A percentile compares a stretch with the other conserved stretches of the same genome.
phyloP scores from a whole-genome alignment of 148 eudicot genomes.

The Amaranthus hypochondriacus region DNA sequence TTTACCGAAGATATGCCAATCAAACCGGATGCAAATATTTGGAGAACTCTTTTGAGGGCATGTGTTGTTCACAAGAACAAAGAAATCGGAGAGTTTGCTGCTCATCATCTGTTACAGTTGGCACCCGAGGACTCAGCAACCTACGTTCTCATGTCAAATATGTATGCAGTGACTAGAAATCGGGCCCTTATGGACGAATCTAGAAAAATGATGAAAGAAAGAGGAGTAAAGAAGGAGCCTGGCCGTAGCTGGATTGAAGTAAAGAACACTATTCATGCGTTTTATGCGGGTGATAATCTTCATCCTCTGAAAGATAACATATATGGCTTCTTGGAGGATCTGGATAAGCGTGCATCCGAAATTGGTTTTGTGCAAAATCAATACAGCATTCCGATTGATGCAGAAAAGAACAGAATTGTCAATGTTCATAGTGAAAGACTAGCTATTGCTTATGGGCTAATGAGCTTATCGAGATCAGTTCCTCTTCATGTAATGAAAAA shows the following conservation, averaged over 20 bases:
- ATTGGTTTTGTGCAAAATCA: slow-evolving; percentile 58
- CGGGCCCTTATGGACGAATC: slow-evolving; percentile 56
- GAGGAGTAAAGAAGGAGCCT: slow-evolving; percentile 83
- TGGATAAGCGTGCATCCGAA: slow-evolving; percentile 47
- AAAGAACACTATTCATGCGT: slow-evolving; percentile 65
- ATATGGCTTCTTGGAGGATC: slow-evolving; percentile 53
- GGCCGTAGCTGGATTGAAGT: slow-evolving; percentile 94
- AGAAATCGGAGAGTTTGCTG: slow-evolving; percentile 74
- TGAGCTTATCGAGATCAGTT: slow-evolving; percentile 45
- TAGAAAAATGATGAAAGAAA: slow-evolving; percentile 66
- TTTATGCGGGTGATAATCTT: slow-evolving; percentile 78
- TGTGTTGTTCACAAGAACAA: slow-evolving; percentile 62
- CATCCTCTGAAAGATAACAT: slow-evolving; percentile 67
- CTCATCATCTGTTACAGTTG: slow-evolving; percentile 47
- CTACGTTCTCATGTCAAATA: slow-evolving; percentile 74
- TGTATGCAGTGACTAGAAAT: slow-evolving; percentile 57
- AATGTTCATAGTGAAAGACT: slow-evolving; percentile 76
- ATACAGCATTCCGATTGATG: slow-evolving; percentile 41
- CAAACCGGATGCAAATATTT: slow-evolving; percentile 72
- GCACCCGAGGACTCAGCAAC: slow-evolving; percentile 86
- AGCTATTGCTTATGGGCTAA: slow-evolving; percentile 72
- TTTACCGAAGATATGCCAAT: slow-evolving; percentile 72
- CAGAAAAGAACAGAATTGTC: slow-evolving; percentile 42
- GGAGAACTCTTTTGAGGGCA: slow-evolving; percentile 92
- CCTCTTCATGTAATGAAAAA: slow-evolving; percentile 78